Base-by-base conservation (phyloP, 2,329 filamentous ascomycete genomes). In the Venturia oleaginea region DNA sequence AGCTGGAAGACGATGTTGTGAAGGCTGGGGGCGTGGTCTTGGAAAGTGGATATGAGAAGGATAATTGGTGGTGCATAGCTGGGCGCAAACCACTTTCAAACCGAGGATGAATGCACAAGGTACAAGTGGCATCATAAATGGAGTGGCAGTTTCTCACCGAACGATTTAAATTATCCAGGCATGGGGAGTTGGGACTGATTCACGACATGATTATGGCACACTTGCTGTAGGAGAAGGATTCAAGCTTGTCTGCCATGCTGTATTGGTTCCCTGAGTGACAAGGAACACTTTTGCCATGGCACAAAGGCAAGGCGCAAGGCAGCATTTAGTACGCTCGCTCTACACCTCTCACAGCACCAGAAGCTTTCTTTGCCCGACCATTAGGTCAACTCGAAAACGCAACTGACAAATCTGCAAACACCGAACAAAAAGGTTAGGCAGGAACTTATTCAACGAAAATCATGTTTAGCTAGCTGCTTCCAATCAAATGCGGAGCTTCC, bases 1-100 rank as follows among this genome's bases (percentile, higher is more conserved):
- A 99, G 78, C 80, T 99, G 65, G 92, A 97, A 73, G 82, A 85
- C 54, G 90, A 97, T 73, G 84, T 96, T 65, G 74, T 76, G 61
- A 81, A 83, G 19, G 92, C 88, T 24, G 92, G 92, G 22, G 94
- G 92, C 8, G 77, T 76, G 60, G 85, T 97, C 17, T 71, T 94
- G 30, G 87, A 90, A 68, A 86, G 85, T 66, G 94, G 94, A 40
- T 99, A 97, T 76, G 94, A 99, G 74, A 92, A 87, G 78, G 94
- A 97, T 73, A 99, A 99, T 77, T 97, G 94, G 94, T 99, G 93
- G 93, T 91, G 87, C 63, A 87, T 96, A 73, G 83, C 80, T 65
- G 74, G 75, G 67, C 72, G 51, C 27, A 57, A 34, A 15, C 51
- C 30, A 13, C 17, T 34, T 2, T 8, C 15, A 15, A 22, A 5